Conservation (phyloP, 352 stramenopile genomes). For the Pythium chondricola region DNA sequence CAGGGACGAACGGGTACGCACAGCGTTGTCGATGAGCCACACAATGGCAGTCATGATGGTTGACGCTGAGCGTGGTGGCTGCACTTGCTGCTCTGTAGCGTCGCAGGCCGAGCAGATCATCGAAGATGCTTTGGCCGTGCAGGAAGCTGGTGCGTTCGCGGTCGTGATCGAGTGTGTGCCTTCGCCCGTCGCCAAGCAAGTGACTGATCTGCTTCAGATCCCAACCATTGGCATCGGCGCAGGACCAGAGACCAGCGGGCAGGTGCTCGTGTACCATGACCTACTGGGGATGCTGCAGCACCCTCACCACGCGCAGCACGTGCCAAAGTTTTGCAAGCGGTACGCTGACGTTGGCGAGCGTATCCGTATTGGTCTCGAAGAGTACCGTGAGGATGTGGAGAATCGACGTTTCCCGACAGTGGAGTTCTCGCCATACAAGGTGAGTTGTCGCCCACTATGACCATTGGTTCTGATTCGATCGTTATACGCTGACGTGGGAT, state of each 20-base stretch:
- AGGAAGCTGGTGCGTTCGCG: slow-evolving; percentile 94
- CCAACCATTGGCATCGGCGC: slow-evolving; percentile 98
- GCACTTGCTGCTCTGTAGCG: slow-evolving; percentile 23
- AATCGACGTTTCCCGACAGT: slow-evolving; percentile 90
- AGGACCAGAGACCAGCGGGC: slow-evolving; percentile 89
- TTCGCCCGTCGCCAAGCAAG: slow-evolving; percentile 85
- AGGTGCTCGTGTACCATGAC: slow-evolving; percentile 98
- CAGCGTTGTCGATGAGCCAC: neutral
- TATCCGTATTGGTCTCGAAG: slow-evolving; percentile 90
- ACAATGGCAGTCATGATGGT: neutral
- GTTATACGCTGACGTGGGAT: neutral
- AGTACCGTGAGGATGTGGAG: slow-evolving; percentile 97
- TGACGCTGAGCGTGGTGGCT: neutral
- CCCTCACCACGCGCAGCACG: slow-evolving; percentile 93
- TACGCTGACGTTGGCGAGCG: slow-evolving; percentile 95
- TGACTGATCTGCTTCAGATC: slow-evolving; percentile 95
- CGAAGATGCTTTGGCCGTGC: slow-evolving; percentile 94
- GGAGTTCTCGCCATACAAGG: slow-evolving; percentile 94
- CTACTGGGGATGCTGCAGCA: slow-evolving; percentile 98
- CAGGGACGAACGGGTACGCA: slow-evolving; percentile 91
- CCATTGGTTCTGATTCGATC: neutral
- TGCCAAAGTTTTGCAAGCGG: slow-evolving; percentile 98
- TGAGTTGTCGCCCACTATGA: slow-evolving; percentile 8
- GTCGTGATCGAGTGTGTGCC: slow-evolving; percentile 86
- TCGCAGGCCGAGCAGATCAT: slow-evolving; percentile 88